These are phyloP conservation scores for Aspergillus wentii DNA, from an alignment of 495 filamentous ascomycete genomes.

Conservation along the genomic window DNA sequence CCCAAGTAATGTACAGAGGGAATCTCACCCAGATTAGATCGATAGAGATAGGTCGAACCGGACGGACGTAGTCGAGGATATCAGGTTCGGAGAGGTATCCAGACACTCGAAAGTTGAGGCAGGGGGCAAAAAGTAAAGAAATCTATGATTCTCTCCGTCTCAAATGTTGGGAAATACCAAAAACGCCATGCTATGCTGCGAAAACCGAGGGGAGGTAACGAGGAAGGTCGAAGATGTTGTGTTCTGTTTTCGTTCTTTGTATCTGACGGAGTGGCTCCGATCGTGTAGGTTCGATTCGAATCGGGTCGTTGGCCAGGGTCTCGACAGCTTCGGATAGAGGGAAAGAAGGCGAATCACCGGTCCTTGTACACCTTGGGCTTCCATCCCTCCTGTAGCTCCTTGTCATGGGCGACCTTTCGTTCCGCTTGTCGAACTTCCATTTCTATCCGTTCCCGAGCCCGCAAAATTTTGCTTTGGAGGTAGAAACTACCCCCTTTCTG, in stretches of 20 bases:
- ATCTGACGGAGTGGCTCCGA: too few species aligned
- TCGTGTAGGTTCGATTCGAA: too few species aligned
- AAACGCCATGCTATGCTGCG: constrained; percentile 50
- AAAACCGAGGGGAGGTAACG: constrained; percentile 16
- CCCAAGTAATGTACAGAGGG: constrained; percentile 5
- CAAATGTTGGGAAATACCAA: constrained; percentile 28
- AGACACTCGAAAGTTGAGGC: not conserved
- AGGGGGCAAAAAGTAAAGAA: constrained; percentile 9
- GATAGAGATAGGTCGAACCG: not conserved
- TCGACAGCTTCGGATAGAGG: constrained; percentile 1
- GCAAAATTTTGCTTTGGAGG: constrained; percentile 90
- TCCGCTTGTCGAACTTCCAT: constrained; percentile 57
- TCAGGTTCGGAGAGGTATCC: too few species aligned
- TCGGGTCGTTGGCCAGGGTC: constrained; percentile 6
- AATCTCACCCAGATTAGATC: constrained; percentile 1
- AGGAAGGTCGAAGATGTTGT: too few species aligned
- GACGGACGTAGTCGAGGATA: too few species aligned
- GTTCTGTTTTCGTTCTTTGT: too few species aligned
- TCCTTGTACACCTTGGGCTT: constrained; percentile 95
- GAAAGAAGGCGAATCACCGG: constrained; percentile 39
- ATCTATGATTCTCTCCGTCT: constrained; percentile 22
- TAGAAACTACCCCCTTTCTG: constrained; percentile 96
- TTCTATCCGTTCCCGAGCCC: constrained; percentile 89
- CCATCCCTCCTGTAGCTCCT: constrained; percentile 78
- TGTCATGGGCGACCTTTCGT: constrained; percentile 46